phyloP scores from a whole-genome alignment of 1,139 yeast genomes.

The Hemisphaericaspora subhashii region DNA sequence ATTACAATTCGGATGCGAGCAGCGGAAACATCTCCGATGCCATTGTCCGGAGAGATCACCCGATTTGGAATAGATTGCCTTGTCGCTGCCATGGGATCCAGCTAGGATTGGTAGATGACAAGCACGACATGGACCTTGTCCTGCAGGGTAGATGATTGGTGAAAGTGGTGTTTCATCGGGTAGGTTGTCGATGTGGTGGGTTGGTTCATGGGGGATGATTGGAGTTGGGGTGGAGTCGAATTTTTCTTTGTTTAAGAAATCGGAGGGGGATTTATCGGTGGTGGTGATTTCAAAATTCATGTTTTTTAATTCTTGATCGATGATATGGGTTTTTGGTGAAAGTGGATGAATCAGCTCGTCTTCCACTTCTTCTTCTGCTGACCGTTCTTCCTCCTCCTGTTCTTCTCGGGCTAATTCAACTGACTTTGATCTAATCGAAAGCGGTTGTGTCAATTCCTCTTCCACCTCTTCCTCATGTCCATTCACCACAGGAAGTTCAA shows the following conservation, averaged over 20 bases:
- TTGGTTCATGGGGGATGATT: background rate
- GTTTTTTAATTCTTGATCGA: constrained; percentile 31
- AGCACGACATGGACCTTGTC: constrained; percentile 71
- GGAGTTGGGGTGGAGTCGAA: background rate
- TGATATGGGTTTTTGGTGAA: constrained; percentile 32
- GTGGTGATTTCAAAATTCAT: constrained; percentile 23
- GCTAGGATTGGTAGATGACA: constrained; percentile 53
- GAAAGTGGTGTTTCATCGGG: constrained; percentile 2
- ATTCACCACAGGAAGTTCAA: constrained; percentile 13
- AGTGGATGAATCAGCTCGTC: constrained; percentile 23
- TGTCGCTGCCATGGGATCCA: constrained; percentile 46
- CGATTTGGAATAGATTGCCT: constrained; percentile 69
- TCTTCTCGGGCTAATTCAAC: constrained; percentile 9
- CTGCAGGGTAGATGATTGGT: constrained; percentile 47
- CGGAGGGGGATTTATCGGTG: constrained; percentile 15
- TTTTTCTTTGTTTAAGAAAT: constrained; percentile 9
- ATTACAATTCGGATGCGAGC: constrained; percentile 56
- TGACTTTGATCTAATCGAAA: constrained; percentile 7
- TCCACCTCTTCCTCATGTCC: background rate
- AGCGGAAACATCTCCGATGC: constrained; percentile 85
- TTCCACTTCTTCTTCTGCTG: background rate
- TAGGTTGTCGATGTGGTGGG: background rate
- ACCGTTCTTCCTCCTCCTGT: background rate
- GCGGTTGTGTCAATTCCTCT: background rate
- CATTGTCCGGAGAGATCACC: constrained; percentile 89